Percentiles rank a stretch among this genome's conserved stretches.
Evolutionary conservation across 371 early-diverging fungal genomes (phyloP).

Genomic region (Actinomucor elegans): DNA sequence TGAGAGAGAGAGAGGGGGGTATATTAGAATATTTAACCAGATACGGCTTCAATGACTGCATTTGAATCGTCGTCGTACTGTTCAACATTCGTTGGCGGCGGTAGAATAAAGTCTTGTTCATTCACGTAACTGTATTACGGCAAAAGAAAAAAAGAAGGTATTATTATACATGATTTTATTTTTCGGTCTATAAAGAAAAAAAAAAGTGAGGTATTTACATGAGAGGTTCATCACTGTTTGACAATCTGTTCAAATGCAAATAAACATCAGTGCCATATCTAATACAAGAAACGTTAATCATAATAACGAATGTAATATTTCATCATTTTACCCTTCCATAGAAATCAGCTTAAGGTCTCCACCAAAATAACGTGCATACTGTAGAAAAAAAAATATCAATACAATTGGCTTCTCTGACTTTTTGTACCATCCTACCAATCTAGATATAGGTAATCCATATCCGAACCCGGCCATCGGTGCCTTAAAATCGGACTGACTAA

Average conservation of each 20-base stretch:
- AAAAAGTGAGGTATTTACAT: constrained; percentile 42
- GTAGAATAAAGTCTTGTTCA: constrained; percentile 5
- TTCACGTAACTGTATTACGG: neutral
- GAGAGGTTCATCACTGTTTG: constrained; percentile 90
- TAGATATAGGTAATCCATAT: constrained; percentile 87
- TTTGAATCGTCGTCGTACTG: neutral
- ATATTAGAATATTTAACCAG: neutral
- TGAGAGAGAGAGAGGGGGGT: too few species aligned
- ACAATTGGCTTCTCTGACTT: too few species aligned
- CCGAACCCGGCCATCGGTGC: constrained; percentile 99
- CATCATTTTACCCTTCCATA: constrained; percentile 97
- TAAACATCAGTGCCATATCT: constrained; percentile 94
- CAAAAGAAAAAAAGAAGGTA: neutral
- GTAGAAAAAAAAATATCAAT: constrained; percentile 1
- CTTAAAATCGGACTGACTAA: constrained; percentile 85
- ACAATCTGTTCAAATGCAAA: constrained; percentile 87
- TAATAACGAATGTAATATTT: neutral
- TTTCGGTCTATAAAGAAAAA: neutral
- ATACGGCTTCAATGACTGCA: constrained; percentile 3
- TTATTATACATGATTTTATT: constrained; percentile 5
- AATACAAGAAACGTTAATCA: constrained; percentile 2
- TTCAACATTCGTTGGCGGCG: neutral
- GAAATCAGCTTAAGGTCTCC: constrained; percentile 92
- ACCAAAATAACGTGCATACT: constrained; percentile 94
- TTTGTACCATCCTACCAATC: constrained; percentile 6